Base-by-base conservation (phyloP, 495 filamentous ascomycete genomes). In the Neurospora hispaniola region DNA sequence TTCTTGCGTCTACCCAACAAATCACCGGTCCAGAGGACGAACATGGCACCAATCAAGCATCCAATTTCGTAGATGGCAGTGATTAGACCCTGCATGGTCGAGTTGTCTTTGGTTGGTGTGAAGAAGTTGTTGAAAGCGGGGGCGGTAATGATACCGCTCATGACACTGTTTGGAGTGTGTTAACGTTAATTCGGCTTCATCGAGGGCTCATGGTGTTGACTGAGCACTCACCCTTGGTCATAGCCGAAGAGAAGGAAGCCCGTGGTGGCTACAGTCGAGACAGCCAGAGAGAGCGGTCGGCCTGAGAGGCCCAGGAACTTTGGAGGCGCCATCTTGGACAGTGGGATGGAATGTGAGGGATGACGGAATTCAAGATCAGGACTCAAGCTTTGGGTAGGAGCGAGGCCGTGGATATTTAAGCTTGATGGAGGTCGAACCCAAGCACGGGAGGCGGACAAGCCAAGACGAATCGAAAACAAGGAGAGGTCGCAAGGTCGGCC, bases 31-130 rank as follows among this genome's bases (percentile, higher is more conserved):
- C 84, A 81, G 44, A 95, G 82, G 27, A 92, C 89, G 70, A 89
- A 89, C 71, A 94, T 87, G 66, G 93, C 92, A 48, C 93, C 93
- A 11, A 87, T 78, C 20, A 95, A 81, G 82, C 93, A 94, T 31
- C 91, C 93, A 44, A 94, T 85, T 76, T 94, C 92, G 78, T 94
- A 96, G 59, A 96, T 92, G 4, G 93, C 91, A 3, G 93, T 95
- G 16, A 95, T 90, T 23, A 92, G 83, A 40, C 91, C 93, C 79
- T 94, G 91, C 88, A 93, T 93, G 1, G 89, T 90, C 6, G 89
- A 81, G 76, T 93, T 84, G 75, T 85, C 81, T 69, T 85, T 85
- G 1, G 91, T 92, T 54, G 89, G 89, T 14, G 88, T 87, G 77
- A 95, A 93, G 18, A 90, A 84, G 39, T 87, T 75, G 80, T 90